Evolutionary conservation across 345 rosid genomes (phyloP), one percentile per base, ranked within the genome.

Genomic region (Punica granatum): DNA sequence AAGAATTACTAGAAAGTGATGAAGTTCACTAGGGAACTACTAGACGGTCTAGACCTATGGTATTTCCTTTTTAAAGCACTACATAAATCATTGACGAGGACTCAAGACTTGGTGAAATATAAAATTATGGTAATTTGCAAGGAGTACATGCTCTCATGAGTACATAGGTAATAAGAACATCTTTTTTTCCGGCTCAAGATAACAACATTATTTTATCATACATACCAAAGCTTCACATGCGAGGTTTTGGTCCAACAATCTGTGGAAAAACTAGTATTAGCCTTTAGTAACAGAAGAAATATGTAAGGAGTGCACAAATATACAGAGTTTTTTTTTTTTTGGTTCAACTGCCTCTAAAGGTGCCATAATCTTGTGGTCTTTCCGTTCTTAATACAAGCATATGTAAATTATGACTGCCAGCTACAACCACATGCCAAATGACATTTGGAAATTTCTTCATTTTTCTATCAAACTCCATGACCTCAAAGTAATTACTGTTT

Each of bases 211-310:
- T 53, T 53, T 35, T 16, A 15, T 54, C 75, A 48, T 51, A 63
- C 32, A 37, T 86, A 89, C 99, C 99, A 94, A 66, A 84, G 77
- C 69, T 84, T 88, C 74, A 94, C 80, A 70, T 85, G 92, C 34
- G 90, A 78, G 64, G 95, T 88, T 16, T 80, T 77, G 51, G 65
- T 79, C 99, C 99, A 94, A 81, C 99, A 91, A 79, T 71, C 99
- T 89, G 85, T 70, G 74, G n/a, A 78, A 75, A 78, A 3, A 77
- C 32, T 26, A 68, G 68, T 7, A 48, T 26, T 41, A 66, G 41
- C 34, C 26, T 13, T 56, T 56, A 12, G 19, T 56, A 56, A 56
- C 19, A 56, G 33, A 7, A 28, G 21, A n/a, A 48, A 6, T 2
- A 51, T 13, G 42, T 23, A 51, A 23, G 12, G 30, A 6, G 58